These are phyloP conservation scores for Penicillium italicum DNA, from an alignment of 2,329 filamentous ascomycete genomes.

Conservation along the genomic window DNA sequence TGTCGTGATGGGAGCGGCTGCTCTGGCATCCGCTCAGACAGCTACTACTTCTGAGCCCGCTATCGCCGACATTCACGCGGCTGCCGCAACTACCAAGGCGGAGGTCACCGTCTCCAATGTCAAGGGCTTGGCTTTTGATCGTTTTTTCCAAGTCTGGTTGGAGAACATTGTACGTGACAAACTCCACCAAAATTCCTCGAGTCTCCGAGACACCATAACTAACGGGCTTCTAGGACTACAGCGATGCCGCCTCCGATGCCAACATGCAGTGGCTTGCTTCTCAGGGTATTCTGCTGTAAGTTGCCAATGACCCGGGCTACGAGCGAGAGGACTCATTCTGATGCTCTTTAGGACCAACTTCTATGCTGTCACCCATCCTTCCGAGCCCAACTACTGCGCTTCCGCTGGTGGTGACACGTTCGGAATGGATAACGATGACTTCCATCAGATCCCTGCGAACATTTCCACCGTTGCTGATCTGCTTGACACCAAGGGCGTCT, in stretches of 20 bases:
- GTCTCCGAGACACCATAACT: neutral
- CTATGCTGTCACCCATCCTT: constrained; percentile 66
- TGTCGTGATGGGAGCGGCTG: constrained; percentile 22
- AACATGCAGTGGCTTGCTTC: constrained; percentile 31
- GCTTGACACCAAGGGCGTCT: constrained; percentile 61
- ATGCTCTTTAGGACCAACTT: constrained; percentile 43
- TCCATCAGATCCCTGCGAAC: constrained; percentile 57
- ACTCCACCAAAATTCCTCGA: neutral
- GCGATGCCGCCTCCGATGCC: constrained; percentile 59
- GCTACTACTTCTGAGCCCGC: constrained; percentile 28
- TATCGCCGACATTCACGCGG: constrained; percentile 26
- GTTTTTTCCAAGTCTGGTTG: constrained; percentile 69
- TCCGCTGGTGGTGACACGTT: constrained; percentile 68
- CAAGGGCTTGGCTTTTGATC: constrained; percentile 68
- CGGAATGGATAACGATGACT: constrained; percentile 66
- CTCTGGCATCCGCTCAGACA: constrained; percentile 24
- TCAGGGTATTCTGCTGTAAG: constrained; percentile 56
- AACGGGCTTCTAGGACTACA: constrained; percentile 47
- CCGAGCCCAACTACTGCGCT: constrained; percentile 72
- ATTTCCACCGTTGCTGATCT: constrained; percentile 66
- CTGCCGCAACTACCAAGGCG: constrained; percentile 56
- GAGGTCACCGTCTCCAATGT: constrained; percentile 61
- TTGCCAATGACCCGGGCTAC: neutral
- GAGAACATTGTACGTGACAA: constrained; percentile 62
- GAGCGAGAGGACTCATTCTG: neutral